Evolutionary conservation across 2,329 filamentous ascomycete species (phyloP).

Genomic region (Aschersonia sp.): DNA sequence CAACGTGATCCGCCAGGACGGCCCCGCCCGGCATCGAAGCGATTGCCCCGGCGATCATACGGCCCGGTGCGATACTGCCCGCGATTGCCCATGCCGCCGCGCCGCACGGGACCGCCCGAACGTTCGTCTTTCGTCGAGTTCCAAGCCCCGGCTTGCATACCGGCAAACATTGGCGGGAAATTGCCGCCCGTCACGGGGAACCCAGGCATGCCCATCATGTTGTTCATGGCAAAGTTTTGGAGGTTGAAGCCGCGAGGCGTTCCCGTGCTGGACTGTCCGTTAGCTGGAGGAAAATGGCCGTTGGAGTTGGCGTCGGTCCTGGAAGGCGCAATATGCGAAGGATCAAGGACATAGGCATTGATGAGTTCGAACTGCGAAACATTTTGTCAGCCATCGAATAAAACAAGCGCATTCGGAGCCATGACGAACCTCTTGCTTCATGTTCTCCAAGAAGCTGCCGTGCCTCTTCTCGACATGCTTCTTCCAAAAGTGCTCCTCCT

Average conservation of each 20-base stretch:
- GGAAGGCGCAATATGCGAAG: conserved; percentile 84
- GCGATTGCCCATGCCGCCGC: conserved; percentile 39
- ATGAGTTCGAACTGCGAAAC: conserved; percentile 61
- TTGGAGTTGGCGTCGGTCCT: conserved; percentile 90
- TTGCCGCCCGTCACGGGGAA: conserved; percentile 36
- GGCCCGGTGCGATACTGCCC: conserved; percentile 53
- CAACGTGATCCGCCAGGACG: conserved; percentile 42
- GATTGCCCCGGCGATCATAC: conserved; percentile 53
- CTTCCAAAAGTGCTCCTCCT: conserved; percentile 91
- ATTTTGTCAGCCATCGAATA: conserved; percentile 3
- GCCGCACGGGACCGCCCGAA: conserved; percentile 52
- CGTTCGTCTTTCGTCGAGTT: conserved; percentile 38
- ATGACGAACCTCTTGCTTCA: conserved; percentile 71
- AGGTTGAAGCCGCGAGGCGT: conserved; percentile 89
- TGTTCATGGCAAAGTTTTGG: conserved; percentile 50
- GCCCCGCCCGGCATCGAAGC: conserved; percentile 36
- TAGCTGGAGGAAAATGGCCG: conserved; percentile 77
- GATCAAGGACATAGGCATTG: conserved; percentile 88
- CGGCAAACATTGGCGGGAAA: conserved; percentile 40
- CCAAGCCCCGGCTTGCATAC: conserved; percentile 34
- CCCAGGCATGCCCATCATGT: conserved; percentile 43
- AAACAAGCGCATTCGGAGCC: conserved; percentile 77
- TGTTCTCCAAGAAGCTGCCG: conserved; percentile 64
- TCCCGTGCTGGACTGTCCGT: conserved; percentile 60
- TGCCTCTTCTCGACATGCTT: conserved; percentile 98